These are phyloP conservation scores for Linanthus parryae DNA, from an alignment of 148 eudicot genomes.

Conservation along the genomic window DNA sequence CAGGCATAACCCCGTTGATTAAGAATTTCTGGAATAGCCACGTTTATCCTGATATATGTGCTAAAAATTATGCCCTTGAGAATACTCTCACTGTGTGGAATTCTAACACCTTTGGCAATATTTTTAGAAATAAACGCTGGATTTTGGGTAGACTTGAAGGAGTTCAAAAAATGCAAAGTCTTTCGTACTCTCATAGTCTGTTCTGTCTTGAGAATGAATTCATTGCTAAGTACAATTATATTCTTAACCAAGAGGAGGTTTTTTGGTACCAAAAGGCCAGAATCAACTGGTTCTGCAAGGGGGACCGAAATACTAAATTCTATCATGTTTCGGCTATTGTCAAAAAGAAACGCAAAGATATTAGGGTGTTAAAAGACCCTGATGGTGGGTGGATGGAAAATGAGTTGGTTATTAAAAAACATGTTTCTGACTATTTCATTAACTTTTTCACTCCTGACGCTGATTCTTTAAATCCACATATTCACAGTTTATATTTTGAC, in stretches of 20 bases:
- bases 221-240: neutral
- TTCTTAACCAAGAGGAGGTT: neutral
- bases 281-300: neutral
- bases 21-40: neutral
- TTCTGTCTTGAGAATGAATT: neutral
- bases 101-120: neutral
- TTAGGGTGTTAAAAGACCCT: neutral
- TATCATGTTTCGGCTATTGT: neutral
- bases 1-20: neutral
- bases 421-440: no score
- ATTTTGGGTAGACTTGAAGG: neutral
- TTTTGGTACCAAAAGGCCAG: constrained; percentile 8
- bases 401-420: no score
- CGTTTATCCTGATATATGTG: neutral
- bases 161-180: neutral
- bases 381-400: neutral
- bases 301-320: constrained; percentile 1
- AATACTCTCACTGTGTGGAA: neutral
- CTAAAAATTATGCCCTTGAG: neutral
- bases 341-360: neutral
- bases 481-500: no score
- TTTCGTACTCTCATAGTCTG: neutral
- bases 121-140: neutral
- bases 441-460: no score
- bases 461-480: no score